Evolutionary conservation across 768 basidiomycete species (phyloP).

Genomic region (Plicaturopsis crispa): DNA sequence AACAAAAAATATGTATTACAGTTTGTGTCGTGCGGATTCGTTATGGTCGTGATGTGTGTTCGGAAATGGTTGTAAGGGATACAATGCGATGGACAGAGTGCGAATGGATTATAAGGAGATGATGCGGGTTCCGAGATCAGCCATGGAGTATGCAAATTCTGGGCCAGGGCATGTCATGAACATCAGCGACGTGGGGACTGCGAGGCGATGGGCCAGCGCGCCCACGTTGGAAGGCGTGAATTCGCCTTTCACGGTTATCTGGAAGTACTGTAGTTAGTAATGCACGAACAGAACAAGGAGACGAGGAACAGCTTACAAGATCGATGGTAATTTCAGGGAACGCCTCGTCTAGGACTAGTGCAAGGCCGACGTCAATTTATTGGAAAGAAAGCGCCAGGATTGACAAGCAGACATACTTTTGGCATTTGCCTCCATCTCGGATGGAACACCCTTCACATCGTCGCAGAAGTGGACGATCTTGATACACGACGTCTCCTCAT

Average conservation of each 20-base stretch:
- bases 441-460: conserved; percentile 44
- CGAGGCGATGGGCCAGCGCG: conserved; percentile 39
- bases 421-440: conserved; percentile 66
- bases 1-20: too few relatives aligned
- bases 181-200: conserved; percentile 48
- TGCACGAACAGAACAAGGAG: background rate
- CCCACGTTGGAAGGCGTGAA: conserved; percentile 41
- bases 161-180: conserved; percentile 56
- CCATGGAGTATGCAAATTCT: conserved; percentile 30
- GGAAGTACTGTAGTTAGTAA: conserved; percentile 1
- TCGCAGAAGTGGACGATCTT: conserved; percentile 65
- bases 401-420: conserved; percentile 35
- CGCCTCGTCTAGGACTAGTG: conserved; percentile 51
- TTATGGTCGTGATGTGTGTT: too few relatives aligned
- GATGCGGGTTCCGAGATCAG: conserved; percentile 47
- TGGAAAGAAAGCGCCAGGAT: background rate
- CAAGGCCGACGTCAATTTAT: conserved; percentile 21
- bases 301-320: conserved; percentile 31
- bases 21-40: too few relatives aligned
- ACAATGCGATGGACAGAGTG: background rate
- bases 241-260: conserved; percentile 38
- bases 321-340: conserved; percentile 63
- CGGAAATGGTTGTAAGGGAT: too few relatives aligned
- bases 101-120: conserved; percentile 25
- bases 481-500: conserved; percentile 63